A percentile compares a stretch with the other conserved stretches of the same genome.
phyloP scores from a whole-genome alignment of 2,329 filamentous ascomycete species.

The Fulvia fulva region DNA sequence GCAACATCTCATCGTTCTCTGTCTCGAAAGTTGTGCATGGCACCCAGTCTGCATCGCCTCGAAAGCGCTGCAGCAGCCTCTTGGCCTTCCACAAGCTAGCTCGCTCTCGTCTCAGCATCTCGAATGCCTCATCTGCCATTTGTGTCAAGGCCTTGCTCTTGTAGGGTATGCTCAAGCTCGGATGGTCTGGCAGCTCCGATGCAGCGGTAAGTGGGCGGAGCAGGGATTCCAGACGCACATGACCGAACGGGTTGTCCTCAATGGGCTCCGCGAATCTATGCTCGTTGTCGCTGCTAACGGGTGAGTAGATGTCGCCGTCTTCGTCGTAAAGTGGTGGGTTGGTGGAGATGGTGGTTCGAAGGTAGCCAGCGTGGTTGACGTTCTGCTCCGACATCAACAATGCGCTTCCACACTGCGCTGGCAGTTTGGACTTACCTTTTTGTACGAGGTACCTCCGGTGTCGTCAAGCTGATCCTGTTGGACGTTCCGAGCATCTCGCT shows the following conservation, averaged over 20 bases:
- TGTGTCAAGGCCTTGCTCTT: slow-evolving; percentile 68
- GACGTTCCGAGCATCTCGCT: slow-evolving; percentile 68
- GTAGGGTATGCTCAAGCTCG: slow-evolving; percentile 70
- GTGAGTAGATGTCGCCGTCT: slow-evolving; percentile 55
- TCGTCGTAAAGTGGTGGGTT: slow-evolving; percentile 72
- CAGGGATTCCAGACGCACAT: slow-evolving; percentile 44
- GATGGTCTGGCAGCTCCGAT: slow-evolving; percentile 70
- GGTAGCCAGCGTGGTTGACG: slow-evolving; percentile 70
- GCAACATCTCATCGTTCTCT: slow-evolving; percentile 43
- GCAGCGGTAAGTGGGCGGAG: slow-evolving; percentile 71
- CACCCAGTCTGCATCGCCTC: slow-evolving; percentile 68
- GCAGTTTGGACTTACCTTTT: slow-evolving; percentile 55
- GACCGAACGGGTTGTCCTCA: slow-evolving; percentile 70
- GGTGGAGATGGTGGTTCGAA: slow-evolving; percentile 67
- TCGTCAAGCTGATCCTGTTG: slow-evolving; percentile 66
- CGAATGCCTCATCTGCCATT: slow-evolving; percentile 64
- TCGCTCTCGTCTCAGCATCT: slow-evolving; percentile 72
- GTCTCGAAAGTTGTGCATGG: slow-evolving; percentile 53
- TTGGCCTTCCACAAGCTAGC: slow-evolving; percentile 69
- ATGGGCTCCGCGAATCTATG: slow-evolving; percentile 59
- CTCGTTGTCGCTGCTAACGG: slow-evolving; percentile 45
- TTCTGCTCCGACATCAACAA: slow-evolving; percentile 46
- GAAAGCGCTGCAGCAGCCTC: slow-evolving; percentile 66
- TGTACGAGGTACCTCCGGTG: slow-evolving; percentile 58
- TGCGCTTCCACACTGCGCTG: neutral